Base-by-base conservation (phyloP, 208 protist genomes). In the Zelonia costaricensis region DNA sequence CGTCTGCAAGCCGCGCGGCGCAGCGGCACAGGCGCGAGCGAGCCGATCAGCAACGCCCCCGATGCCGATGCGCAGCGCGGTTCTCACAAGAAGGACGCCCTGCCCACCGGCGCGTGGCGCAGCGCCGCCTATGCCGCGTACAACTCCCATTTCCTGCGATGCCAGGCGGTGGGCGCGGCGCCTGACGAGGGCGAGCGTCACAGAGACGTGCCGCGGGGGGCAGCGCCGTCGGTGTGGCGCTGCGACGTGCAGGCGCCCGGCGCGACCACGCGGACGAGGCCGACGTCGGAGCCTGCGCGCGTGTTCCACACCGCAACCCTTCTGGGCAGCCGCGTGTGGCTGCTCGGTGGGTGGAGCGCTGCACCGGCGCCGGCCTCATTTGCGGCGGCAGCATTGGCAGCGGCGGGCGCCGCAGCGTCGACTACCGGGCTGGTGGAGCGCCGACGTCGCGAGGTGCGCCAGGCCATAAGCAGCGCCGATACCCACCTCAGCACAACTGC, bases 251-350 rank as follows among this genome's bases (percentile, higher is more conserved):
- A 46, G 4, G 12, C 1, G 15, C 12, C 28, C 28, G 15, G 7
- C n/a, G 4, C 15, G 3, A 28, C 46, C 46, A 6, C 53, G 13
- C 25, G 27, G 22, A 44, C 25, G 15, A 10, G 20, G 15, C 18
- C 39, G 8, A 1, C 55, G 15, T 2, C 30, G 4, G 9, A 10
- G 10, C 7, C 15, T 27, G 31, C 47, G 31, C 56, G 51, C 15
- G 30, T 72, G 20, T 72, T 63, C 46, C 65, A 72, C 65, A 72
- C 49, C 8, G 65, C 65, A 13, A 72, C 65, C 12, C 22, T 45
- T 46, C 39, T 72, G 20, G 33, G 57, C 18, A 35, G 42, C 6
- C 56, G 65, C 20, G 54, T 72, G 38, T 72, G 65, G 65, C 57
- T 72, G 16, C 36, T 72, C 8, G 65, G 65, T 6, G 65, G 65